Base-by-base conservation (phyloP, 768 basidiomycete species). In the Suillus luteus region DNA sequence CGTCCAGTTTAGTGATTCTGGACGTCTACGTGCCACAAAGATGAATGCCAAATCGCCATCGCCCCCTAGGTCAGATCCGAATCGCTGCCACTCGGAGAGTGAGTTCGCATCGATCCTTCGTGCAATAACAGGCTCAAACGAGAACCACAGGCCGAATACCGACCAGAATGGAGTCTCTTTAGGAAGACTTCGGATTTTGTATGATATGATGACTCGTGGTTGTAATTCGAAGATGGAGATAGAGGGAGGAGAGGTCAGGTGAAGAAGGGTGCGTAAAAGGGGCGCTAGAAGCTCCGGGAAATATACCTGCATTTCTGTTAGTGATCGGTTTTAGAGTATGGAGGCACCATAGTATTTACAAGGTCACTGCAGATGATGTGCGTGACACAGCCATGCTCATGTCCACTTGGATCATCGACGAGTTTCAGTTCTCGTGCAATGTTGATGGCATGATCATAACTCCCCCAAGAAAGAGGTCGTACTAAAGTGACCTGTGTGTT, bases 331-430 rank as follows among this genome's bases (percentile, higher is more conserved):
- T 49, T 17, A 9, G 35, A 55, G 12, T 22, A 41, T 17, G 17
- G 31, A 60, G 12, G n/a, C 37, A 43, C 46, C 22, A 7, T 46
- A 67, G 38, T 46, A 82, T 87, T 71, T 77, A 92, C 92, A 61
- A 95, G 82, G 75, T 95, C 93, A 72, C 93, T 94, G 75, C 92
- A 92, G 24, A 94, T 73, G 52, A 95, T 82, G 70, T 92, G 90
- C 1, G 88, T 89, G 60, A 85, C 69, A 37, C 48, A 65, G 51
- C 67, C 60, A 31, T 54, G 51, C 61, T 19, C 55, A 52, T 46
- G 24, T 35, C 52, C 14, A 40, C 52, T 17, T 74, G 65, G 55
- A 27, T 43, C 62, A 7, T 40, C 19, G 6, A 31, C 48, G n/a
- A 67, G 52, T 31, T 55, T 55, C 5, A 86, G 76, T 51, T 84